Percentiles rank a stretch among this genome's conserved stretches.
Evolutionary conservation across 2,329 filamentous ascomycete genomes (phyloP).

Genomic region (Colletotrichum gigasporum): DNA sequence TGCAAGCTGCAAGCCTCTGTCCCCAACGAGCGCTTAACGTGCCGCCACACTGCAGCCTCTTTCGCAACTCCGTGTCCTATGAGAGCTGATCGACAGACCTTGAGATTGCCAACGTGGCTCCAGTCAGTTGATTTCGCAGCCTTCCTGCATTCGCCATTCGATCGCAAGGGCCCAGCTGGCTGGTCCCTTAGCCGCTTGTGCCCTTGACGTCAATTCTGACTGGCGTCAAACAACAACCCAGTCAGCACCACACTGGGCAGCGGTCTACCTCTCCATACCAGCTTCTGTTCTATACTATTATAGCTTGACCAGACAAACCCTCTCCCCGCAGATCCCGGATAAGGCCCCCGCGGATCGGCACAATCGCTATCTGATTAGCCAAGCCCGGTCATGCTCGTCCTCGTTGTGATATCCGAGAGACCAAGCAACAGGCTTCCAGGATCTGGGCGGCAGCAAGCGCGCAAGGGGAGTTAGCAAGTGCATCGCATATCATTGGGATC

Average conservation of each 20-base stretch:
- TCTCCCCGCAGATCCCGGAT: not conserved
- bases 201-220: slow-evolving; percentile 3
- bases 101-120: slow-evolving; percentile 29
- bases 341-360: not conserved
- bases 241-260: not conserved
- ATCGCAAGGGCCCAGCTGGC: not conserved
- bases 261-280: not conserved
- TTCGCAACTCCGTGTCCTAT: not conserved
- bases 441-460: not conserved
- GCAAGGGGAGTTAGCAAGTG: not conserved
- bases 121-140: slow-evolving; percentile 5
- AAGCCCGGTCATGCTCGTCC: not conserved
- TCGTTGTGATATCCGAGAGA: not conserved
- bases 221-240: not conserved
- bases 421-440: not conserved
- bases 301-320: not conserved
- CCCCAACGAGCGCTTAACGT: slow-evolving; percentile 19
- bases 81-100: not conserved
- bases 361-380: not conserved
- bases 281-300: not conserved
- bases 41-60: slow-evolving; percentile 2
- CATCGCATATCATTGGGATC: not conserved
- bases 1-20: slow-evolving; percentile 8
- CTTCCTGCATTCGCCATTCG: slow-evolving; percentile 17
- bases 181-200: slow-evolving; percentile 16